Conservation (phyloP, 805 yeast species). For the Ogataea pilisensis region DNA sequence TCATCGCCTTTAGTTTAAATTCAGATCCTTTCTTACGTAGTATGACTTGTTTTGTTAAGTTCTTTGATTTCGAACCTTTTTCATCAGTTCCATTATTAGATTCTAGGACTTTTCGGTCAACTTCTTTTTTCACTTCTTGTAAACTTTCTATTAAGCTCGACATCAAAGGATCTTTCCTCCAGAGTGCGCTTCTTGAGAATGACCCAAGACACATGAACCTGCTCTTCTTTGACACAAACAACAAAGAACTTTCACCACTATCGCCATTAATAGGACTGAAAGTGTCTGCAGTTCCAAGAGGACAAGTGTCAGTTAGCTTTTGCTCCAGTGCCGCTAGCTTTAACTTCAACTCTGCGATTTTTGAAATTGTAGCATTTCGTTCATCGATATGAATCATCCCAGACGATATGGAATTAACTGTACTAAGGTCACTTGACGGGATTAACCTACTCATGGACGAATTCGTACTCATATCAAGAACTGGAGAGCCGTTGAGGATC, state of each 20-base stretch:
- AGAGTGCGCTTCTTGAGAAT: constrained; percentile 10
- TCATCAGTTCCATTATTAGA: no score
- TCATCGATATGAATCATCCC: not conserved
- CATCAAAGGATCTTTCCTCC: constrained; percentile 19
- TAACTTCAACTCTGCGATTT: constrained; percentile 6
- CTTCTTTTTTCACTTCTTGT: constrained; percentile 1
- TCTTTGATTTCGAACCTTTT: constrained; percentile 1
- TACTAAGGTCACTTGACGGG: not conserved
- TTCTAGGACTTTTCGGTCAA: not conserved
- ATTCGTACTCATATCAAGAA: not conserved
- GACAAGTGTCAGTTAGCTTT: not conserved
- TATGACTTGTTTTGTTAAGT: constrained; percentile 9
- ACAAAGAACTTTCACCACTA: constrained; percentile 4
- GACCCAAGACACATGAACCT: constrained; percentile 17
- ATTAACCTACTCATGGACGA: not conserved
- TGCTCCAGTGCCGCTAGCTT: constrained; percentile 7
- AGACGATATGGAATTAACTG: not conserved
- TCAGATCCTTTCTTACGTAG: constrained; percentile 5
- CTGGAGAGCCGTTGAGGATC: not conserved
- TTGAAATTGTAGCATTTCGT: constrained; percentile 3
- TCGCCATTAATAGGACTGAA: constrained; percentile 11
- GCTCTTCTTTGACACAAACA: constrained; percentile 16
- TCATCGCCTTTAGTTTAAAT: not conserved
- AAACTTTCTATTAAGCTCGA: constrained; percentile 10
- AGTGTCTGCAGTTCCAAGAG: constrained; percentile 3